A percentile compares a stretch with the other conserved stretches of the same genome.
Evolutionary conservation across 108 stramenopile genomes (phyloP).

Genomic region (Cyclotella sp.): DNA sequence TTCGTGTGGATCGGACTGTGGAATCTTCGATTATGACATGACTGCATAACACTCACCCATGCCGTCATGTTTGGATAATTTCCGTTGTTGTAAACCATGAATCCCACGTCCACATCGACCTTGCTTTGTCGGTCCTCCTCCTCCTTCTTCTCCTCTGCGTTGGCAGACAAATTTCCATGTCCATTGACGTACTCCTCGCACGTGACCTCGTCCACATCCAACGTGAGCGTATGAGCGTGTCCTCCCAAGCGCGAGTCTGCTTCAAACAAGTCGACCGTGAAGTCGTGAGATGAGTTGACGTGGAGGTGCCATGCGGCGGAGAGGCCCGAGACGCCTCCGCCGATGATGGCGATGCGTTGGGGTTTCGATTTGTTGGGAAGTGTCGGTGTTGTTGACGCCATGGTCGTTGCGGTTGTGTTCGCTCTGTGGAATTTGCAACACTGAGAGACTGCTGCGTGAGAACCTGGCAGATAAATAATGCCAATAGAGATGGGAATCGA

Average conservation of each 20-base stretch:
- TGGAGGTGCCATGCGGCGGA: slow-evolving; percentile 81
- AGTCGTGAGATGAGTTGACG: slow-evolving; percentile 9
- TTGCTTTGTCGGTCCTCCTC: no score
- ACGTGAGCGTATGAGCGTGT: slow-evolving; percentile 84
- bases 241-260: slow-evolving; percentile 80
- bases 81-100: slow-evolving; percentile 95
- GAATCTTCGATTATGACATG: no score
- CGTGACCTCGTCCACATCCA: slow-evolving; percentile 34
- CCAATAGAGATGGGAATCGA: no score
- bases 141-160: slow-evolving; percentile 18
- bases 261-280: slow-evolving; percentile 89
- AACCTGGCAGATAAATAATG: no score
- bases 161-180: slow-evolving; percentile 10
- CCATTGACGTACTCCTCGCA: slow-evolving; percentile 46
- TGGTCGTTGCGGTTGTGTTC: neutral
- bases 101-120: slow-evolving; percentile 93
- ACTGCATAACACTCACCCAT: slow-evolving; percentile 47
- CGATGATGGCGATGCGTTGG: slow-evolving; percentile 69
- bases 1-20: no score
- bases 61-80: slow-evolving; percentile 96
- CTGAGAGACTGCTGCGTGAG: no score
- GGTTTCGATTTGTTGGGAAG: neutral
- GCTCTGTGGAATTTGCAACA: no score
- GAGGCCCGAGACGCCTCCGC: slow-evolving; percentile 82
- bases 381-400: neutral